phyloP scores from a whole-genome alignment of 1,284 basidiomycete species.

The Chalciporus piperatoides region DNA sequence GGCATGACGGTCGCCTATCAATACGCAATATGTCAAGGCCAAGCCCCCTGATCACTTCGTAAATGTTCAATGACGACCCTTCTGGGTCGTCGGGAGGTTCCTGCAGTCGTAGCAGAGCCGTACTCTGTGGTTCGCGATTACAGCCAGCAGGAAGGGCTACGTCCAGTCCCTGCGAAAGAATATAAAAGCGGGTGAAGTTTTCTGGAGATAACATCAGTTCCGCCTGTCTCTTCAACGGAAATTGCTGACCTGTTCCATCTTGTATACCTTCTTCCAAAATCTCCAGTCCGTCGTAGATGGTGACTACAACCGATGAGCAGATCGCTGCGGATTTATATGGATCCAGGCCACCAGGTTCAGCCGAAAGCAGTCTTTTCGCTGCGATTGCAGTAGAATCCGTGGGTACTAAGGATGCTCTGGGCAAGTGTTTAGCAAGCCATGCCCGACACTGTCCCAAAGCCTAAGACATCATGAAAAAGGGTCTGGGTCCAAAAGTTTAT shows the following conservation, averaged over 20 bases:
- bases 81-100: neutral
- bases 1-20: constrained; percentile 57
- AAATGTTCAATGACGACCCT: constrained; percentile 13
- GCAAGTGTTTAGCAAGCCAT: constrained; percentile 54
- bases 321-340: constrained; percentile 61
- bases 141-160: constrained; percentile 23
- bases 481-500: neutral
- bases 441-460: constrained; percentile 72
- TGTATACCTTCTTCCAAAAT: constrained; percentile 60
- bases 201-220: constrained; percentile 33
- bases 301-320: constrained; percentile 60
- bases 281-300: constrained; percentile 54
- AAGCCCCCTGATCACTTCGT: constrained; percentile 21
- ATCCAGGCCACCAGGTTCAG: constrained; percentile 28
- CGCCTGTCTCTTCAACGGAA: neutral
- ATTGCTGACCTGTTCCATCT: constrained; percentile 46
- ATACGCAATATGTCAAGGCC: constrained; percentile 42
- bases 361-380: constrained; percentile 47
- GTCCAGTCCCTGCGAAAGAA: constrained; percentile 41
- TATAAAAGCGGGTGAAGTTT: constrained; percentile 64
- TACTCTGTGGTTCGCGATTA: constrained; percentile 17
- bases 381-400: constrained; percentile 68
- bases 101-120: constrained; percentile 41
- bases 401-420: constrained; percentile 48
- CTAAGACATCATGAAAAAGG: constrained; percentile 35